These are phyloP conservation scores for Tuber brumale DNA, from an alignment of 495 filamentous ascomycete species.

Conservation along the genomic window DNA sequence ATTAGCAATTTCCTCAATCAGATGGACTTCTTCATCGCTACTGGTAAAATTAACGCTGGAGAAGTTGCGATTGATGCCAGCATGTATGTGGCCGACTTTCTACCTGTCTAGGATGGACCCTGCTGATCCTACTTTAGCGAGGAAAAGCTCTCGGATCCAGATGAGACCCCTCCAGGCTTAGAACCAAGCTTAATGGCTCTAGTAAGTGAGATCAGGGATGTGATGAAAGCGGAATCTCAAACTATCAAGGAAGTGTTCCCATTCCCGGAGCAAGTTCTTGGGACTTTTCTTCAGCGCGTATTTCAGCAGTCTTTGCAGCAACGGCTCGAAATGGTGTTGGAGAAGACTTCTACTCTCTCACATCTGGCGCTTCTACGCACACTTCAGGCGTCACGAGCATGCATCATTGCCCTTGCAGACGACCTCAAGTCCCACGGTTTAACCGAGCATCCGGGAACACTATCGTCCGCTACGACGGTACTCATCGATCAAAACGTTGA, in stretches of 20 bases:
- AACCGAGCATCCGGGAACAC: slow-evolving; percentile 88
- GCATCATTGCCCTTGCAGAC: slow-evolving; percentile 77
- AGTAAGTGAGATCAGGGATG: slow-evolving; percentile 84
- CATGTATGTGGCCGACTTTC: slow-evolving; percentile 44
- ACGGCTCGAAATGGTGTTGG: slow-evolving; percentile 87
- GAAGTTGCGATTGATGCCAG: slow-evolving; percentile 50
- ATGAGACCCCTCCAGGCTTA: slow-evolving; percentile 80
- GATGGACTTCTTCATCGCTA: slow-evolving; percentile 97
- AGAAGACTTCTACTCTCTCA: slow-evolving; percentile 84
- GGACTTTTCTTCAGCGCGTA: slow-evolving; percentile 84
- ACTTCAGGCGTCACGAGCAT: slow-evolving; percentile 78
- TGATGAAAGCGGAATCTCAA: slow-evolving; percentile 93
- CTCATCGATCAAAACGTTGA: slow-evolving; percentile 92
- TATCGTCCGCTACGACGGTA: slow-evolving; percentile 76
- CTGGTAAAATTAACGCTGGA: slow-evolving; percentile 69
- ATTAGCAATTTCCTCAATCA: slow-evolving; percentile 96
- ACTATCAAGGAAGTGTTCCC: slow-evolving; percentile 95
- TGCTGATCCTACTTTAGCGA: slow-evolving; percentile 42
- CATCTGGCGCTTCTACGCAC: slow-evolving; percentile 87
- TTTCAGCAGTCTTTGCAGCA: slow-evolving; percentile 98
- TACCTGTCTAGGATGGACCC: neutral
- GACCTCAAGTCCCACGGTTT: slow-evolving; percentile 90
- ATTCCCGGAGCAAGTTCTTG: slow-evolving; percentile 87
- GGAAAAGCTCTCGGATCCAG: slow-evolving; percentile 89
- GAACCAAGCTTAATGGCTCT: slow-evolving; percentile 88